phyloP scores from a whole-genome alignment of 805 yeast species.

The Dipodascopsis tothii region DNA sequence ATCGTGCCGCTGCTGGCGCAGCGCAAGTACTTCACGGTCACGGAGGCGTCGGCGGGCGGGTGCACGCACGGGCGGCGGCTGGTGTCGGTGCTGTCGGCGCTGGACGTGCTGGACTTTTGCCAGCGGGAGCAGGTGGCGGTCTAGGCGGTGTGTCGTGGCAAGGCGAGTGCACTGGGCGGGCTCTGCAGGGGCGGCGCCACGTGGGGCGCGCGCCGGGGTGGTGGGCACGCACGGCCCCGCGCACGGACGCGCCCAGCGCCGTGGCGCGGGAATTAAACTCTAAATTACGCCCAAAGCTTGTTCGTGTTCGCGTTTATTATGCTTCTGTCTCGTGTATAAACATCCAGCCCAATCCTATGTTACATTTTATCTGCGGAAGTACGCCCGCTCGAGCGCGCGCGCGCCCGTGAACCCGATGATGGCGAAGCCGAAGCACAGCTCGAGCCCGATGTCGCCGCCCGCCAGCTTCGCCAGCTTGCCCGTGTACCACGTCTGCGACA shows the following conservation, averaged over 20 bases:
- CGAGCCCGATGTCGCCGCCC: constrained; percentile 88
- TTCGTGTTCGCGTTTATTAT: no score
- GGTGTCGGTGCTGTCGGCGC: neutral
- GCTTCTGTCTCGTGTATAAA: no score
- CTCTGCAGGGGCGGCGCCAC: neutral
- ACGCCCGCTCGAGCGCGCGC: constrained; percentile 63
- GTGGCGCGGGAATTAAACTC: neutral
- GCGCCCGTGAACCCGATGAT: constrained; percentile 50
- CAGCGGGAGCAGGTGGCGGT: neutral
- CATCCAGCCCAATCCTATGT: neutral
- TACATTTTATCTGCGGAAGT: constrained; percentile 36
- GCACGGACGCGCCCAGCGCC: neutral
- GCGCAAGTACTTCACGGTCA: neutral
- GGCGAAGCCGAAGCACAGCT: constrained; percentile 61
- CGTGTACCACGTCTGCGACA: constrained; percentile 76
- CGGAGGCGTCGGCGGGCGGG: neutral
- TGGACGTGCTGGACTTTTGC: neutral
- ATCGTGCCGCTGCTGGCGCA: neutral
- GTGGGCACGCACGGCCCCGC: neutral
- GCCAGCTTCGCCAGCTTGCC: constrained; percentile 54
- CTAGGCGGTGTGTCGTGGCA: neutral
- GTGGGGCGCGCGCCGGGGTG: neutral
- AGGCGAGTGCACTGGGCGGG: neutral
- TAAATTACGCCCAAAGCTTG: neutral
- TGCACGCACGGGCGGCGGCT: neutral